A percentile compares a stretch with the other conserved stretches of the same genome.
Conservation (phyloP, 371 early-diverging fungal genomes). For the Mucor velutinosus region DNA sequence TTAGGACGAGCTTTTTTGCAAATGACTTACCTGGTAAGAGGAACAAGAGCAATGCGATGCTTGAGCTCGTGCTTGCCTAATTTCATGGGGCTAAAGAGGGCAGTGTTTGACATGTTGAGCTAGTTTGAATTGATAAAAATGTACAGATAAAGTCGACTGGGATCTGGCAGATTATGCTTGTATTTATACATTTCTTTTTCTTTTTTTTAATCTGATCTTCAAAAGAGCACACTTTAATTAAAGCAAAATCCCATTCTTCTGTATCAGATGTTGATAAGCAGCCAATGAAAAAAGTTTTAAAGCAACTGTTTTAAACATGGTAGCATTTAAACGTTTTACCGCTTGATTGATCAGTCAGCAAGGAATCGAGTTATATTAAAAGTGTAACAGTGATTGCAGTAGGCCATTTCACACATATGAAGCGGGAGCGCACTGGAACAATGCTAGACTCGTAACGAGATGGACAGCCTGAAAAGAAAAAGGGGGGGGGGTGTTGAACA, state of each 20-base stretch:
- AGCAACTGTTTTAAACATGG: not conserved
- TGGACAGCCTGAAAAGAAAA: not conserved
- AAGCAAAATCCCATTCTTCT: not conserved
- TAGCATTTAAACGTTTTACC: not conserved
- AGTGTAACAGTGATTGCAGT: not conserved
- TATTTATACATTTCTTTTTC: not conserved
- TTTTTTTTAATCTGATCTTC: not conserved
- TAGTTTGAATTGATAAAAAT: not conserved
- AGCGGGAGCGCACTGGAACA: not conserved
- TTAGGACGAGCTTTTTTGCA: too few relatives aligned
- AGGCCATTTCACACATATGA: not conserved
- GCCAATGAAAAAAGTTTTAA: not conserved
- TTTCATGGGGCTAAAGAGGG: constrained; percentile 10
- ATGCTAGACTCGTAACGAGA: not conserved
- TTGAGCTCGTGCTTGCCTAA: constrained; percentile 24
- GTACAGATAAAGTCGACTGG: not conserved
- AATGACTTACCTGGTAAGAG: constrained; percentile 36
- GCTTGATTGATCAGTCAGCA: constrained; percentile 2
- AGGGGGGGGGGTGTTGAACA: not conserved
- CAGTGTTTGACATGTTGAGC: not conserved
- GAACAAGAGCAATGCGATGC: constrained; percentile 62
- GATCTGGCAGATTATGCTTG: not conserved
- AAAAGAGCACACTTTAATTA: not conserved
- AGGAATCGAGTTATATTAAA: not conserved
- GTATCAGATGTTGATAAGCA: not conserved